Base-by-base conservation (phyloP, 176 grass and related monocot genomes). In the Alopecurus myosuroides region DNA sequence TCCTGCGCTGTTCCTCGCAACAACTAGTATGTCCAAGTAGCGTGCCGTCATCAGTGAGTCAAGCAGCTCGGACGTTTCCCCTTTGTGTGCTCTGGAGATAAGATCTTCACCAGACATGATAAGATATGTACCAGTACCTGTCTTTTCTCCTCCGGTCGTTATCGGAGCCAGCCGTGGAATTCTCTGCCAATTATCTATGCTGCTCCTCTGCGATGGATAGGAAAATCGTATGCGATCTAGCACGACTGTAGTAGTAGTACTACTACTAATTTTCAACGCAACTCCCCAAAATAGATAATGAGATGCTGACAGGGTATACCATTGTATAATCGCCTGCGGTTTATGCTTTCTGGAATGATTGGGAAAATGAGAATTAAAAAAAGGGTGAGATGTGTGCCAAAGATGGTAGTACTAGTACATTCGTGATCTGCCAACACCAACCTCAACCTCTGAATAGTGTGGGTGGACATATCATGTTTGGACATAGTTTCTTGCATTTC, bases 41-140 rank as follows among this genome's bases (percentile, higher is more conserved):
- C 41, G 42, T 37, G 79, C 5, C 64, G 26, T 90, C 79, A 79
- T 10, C 12, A 3, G 9, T 49, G 84, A 49, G 45, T 77, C 84
- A 74, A 4, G 13, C 37, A 20, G 46, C 11, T 67, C 60, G 85
- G 80, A 87, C 48, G 58, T 56, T 68, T 80, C 20, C 17, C 58
- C 7, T 51, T 48, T 2, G 69, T 34, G 31, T 3, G 61, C 40
- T 20, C 25, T 11, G 28, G 65, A 20, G 88, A 84, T 84, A 68
- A 84, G 58, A 69, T 80, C 55, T 83, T 12, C 2, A n/a, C 6
- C 20, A 1, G 39, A 42, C 39, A 61, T 22, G 80, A 69, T 68
- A 80, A 46, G 76, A 49, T 14, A 48, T 17, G 14, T 0, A 46
- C n/a, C n/a, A n/a, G n/a, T 15, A 28, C 4, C 9, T 20, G 6